Percentiles rank a stretch among this genome's conserved stretches.
Conservation (phyloP, 2,329 filamentous ascomycete species). For the Phaeomoniella chlamydospora region DNA sequence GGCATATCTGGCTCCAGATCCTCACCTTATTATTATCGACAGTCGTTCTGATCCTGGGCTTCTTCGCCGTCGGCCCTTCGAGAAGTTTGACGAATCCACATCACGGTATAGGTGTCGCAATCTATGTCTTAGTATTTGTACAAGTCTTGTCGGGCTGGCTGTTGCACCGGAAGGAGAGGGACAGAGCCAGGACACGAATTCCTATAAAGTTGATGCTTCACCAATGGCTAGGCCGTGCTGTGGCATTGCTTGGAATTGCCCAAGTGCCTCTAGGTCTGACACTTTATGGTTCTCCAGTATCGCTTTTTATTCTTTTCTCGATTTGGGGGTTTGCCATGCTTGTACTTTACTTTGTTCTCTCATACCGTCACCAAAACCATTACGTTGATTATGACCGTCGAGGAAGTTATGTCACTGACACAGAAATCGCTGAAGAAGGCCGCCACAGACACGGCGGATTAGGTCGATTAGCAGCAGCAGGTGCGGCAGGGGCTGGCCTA, state of each 20-base stretch:
- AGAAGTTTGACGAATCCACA: conserved; percentile 51
- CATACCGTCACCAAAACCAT: conserved; percentile 49
- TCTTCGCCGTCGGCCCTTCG: conserved; percentile 46
- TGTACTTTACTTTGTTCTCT: conserved; percentile 64
- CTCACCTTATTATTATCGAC: conserved; percentile 46
- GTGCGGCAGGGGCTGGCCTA: conserved; percentile 42
- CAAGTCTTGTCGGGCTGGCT: conserved; percentile 45
- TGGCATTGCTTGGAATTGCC: conserved; percentile 67
- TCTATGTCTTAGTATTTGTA: conserved; percentile 45
- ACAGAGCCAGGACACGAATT: conserved; percentile 36
- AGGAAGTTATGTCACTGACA: conserved; percentile 39
- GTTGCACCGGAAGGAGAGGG: conserved; percentile 38
- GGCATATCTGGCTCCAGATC: conserved; percentile 51
- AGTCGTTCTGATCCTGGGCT: conserved; percentile 46
- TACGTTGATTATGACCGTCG: conserved; percentile 41
- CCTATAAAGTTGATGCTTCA: conserved; percentile 56
- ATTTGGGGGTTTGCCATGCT: conserved; percentile 63
- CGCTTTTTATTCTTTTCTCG: conserved; percentile 73
- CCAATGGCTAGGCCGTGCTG: conserved; percentile 69
- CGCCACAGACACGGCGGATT: conserved; percentile 21
- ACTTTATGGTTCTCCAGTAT: conserved; percentile 78
- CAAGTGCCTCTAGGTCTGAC: conserved; percentile 84
- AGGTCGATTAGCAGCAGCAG: conserved; percentile 36
- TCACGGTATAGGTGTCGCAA: conserved; percentile 50
- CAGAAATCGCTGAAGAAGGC: conserved; percentile 33